Percentiles rank a stretch among this genome's conserved stretches.
These are phyloP conservation scores for Eimeria falciformis DNA, from an alignment of 169 alveolate species.

Conservation along the genomic window DNA sequence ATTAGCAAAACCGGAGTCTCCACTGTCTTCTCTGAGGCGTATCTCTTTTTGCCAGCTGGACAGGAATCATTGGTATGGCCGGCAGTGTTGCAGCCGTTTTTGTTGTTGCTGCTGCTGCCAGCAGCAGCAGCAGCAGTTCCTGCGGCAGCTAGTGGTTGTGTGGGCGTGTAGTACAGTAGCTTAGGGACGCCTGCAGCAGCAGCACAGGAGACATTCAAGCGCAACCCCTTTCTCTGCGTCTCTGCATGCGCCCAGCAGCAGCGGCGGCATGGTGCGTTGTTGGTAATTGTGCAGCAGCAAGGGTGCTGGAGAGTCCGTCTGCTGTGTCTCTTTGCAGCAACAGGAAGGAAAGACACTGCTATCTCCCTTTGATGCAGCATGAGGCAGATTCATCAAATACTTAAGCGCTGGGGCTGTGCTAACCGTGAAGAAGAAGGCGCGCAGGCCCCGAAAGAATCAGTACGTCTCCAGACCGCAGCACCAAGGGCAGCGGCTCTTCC, in stretches of 20 bases:
- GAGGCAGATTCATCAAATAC: neutral
- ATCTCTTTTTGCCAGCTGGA: neutral
- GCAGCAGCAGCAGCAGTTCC: neutral
- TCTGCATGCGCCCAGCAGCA: neutral
- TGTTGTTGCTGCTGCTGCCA: neutral
- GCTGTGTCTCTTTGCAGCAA: no score
- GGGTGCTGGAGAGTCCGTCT: no score
- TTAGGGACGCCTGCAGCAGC: conserved; percentile 28
- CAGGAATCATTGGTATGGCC: neutral
- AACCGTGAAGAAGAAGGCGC: conserved; percentile 47
- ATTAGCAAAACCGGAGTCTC: neutral
- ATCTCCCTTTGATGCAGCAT: neutral
- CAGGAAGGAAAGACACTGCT: neutral
- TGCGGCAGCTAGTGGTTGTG: neutral
- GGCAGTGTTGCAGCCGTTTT: neutral
- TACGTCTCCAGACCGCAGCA: conserved; percentile 68
- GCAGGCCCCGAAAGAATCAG: conserved; percentile 57
- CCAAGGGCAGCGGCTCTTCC: conserved; percentile 40
- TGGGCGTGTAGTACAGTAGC: conserved; percentile 8
- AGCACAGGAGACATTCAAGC: neutral
- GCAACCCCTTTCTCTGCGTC: neutral
- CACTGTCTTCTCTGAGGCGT: neutral
- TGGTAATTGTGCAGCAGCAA: neutral
- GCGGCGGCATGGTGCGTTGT: neutral
- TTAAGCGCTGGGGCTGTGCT: no score